Evolutionary conservation across 306 rosid species (phyloP).

Genomic region (Adenanthera pavonina): DNA sequence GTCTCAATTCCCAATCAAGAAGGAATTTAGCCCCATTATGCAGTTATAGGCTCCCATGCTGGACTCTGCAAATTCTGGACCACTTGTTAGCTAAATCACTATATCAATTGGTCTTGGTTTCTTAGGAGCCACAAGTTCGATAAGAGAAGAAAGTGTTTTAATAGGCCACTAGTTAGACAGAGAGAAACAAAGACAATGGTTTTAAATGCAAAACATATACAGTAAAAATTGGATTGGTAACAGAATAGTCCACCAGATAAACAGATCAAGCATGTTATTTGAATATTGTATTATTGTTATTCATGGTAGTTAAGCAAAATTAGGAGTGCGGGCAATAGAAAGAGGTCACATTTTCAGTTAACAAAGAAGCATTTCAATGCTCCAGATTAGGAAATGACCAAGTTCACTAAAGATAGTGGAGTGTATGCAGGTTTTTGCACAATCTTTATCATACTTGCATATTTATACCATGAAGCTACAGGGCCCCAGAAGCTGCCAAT

Average conservation of each 20-base stretch:
- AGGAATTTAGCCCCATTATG: slow-evolving; percentile 19
- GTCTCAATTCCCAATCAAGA: slow-evolving; percentile 18
- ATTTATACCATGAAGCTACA: slow-evolving; percentile 24
- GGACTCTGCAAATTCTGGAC: slow-evolving; percentile 29
- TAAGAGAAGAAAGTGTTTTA: slow-evolving; percentile 24
- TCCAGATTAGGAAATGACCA: slow-evolving; percentile 32
- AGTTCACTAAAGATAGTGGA: slow-evolving; percentile 3
- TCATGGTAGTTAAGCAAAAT: background rate
- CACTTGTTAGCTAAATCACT: slow-evolving; percentile 22
- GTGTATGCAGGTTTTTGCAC: slow-evolving; percentile 2
- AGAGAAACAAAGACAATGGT: slow-evolving; percentile 1
- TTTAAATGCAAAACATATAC: background rate
- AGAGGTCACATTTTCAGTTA: slow-evolving; percentile 15
- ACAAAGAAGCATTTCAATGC: slow-evolving; percentile 20
- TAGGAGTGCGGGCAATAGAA: background rate
- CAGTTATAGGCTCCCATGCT: slow-evolving; percentile 39
- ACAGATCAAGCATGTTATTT: slow-evolving; percentile 25
- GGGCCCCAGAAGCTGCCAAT: slow-evolving; percentile 29
- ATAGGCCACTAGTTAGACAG: slow-evolving; percentile 19
- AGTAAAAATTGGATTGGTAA: slow-evolving; percentile 34
- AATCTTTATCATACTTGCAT: background rate
- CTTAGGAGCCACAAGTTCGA: slow-evolving; percentile 43
- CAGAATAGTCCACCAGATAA: slow-evolving; percentile 40
- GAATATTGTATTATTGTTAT: slow-evolving; percentile 34
- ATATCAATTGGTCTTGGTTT: slow-evolving; percentile 21